These are phyloP conservation scores for Stagonosporopsis chrysanthemi DNA, from an alignment of 2,329 filamentous ascomycete genomes.

Conservation along the genomic window DNA sequence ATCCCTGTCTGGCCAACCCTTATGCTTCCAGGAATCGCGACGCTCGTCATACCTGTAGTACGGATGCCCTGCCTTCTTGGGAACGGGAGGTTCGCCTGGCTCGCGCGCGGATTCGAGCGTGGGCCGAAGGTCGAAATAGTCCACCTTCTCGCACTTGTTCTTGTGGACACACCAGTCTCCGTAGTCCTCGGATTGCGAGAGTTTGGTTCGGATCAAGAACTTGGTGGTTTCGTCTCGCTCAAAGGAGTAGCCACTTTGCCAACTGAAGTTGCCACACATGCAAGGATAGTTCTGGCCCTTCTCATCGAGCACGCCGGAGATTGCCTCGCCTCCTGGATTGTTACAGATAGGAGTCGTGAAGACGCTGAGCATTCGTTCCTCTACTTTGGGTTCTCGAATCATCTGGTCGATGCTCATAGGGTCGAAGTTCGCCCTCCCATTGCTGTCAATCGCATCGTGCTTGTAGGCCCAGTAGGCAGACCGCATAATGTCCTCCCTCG, in stretches of 20 bases:
- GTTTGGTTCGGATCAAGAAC: neutral
- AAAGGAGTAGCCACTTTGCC: neutral
- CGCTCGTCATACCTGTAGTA: neutral
- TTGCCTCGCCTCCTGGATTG: slow-evolving; percentile 25
- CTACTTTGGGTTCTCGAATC: neutral
- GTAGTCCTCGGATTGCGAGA: neutral
- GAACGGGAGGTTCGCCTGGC: neutral
- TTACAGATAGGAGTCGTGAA: slow-evolving; percentile 19
- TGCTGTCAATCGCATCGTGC: neutral
- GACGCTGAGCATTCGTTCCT: neutral
- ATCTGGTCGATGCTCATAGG: neutral
- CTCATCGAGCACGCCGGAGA: slow-evolving; percentile 17
- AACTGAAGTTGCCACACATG: slow-evolving; percentile 28
- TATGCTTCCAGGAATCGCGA: neutral
- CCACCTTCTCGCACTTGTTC: neutral
- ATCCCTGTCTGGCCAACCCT: neutral
- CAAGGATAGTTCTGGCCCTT: slow-evolving; percentile 24
- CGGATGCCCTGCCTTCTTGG: neutral
- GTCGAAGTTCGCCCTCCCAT: neutral
- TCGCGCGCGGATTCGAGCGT: neutral
- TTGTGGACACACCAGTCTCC: neutral
- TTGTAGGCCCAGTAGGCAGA: neutral
- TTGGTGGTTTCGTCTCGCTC: neutral
- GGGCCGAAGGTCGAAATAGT: neutral
- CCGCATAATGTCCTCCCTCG: neutral